Conservation (phyloP, 306 rosid genomes). For the Vachellia collinsii region DNA sequence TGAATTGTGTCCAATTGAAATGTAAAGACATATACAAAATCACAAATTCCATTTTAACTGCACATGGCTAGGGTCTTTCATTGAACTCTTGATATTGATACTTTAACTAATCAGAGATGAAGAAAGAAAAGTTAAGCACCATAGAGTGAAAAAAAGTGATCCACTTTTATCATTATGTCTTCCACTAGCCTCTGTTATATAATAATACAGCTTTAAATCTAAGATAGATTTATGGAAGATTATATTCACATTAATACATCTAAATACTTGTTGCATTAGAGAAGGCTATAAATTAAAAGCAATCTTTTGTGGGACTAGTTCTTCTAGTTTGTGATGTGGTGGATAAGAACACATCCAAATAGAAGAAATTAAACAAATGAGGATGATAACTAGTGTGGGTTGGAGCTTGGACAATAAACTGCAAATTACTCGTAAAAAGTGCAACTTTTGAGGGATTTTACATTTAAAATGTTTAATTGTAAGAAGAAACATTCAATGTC, state of each 20-base stretch:
- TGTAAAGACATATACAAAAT: neutral
- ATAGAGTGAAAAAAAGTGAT: neutral
- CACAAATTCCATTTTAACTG: neutral
- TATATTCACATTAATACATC: neutral
- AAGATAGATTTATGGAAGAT: neutral
- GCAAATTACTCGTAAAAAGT: neutral
- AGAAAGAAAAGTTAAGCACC: neutral
- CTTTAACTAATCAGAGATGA: neutral
- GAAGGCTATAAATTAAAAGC: neutral
- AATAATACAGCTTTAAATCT: neutral
- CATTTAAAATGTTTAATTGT: no score
- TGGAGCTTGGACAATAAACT: neutral
- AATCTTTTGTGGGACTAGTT: neutral
- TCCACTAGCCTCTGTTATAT: neutral
- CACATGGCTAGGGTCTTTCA: neutral
- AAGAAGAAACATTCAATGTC: no score
- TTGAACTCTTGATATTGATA: neutral
- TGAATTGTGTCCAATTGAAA: neutral
- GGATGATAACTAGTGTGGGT: neutral
- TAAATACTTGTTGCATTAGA: neutral
- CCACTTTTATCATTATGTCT: slow-evolving; percentile 18
- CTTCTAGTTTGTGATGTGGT: neutral
- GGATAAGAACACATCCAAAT: neutral
- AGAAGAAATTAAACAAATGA: slow-evolving; percentile 9
- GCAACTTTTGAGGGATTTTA: neutral